A percentile compares a stretch with the other conserved stretches of the same genome.
Evolutionary conservation across 768 basidiomycete species (phyloP).

Genomic region (Tricholoma saponaceum): DNA sequence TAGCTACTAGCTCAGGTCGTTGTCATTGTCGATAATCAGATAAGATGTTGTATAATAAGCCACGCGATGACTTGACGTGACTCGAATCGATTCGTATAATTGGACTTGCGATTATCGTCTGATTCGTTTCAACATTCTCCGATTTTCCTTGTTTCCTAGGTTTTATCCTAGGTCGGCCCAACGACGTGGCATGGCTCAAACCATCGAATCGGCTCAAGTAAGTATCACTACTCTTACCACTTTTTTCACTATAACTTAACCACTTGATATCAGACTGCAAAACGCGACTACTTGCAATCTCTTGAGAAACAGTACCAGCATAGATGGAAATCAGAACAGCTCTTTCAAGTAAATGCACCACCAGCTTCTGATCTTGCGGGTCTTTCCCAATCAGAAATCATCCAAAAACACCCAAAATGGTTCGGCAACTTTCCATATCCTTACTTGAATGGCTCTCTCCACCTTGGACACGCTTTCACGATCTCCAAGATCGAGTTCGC

Average conservation of each 20-base stretch:
- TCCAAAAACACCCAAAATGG: conserved; percentile 88
- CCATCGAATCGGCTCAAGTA: conserved; percentile 64
- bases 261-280: conserved; percentile 71
- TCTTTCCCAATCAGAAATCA: conserved; percentile 61
- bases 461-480: conserved; percentile 96
- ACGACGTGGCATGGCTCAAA: conserved; percentile 46
- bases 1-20: no score
- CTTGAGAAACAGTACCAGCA: conserved; percentile 85
- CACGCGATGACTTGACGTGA: no score
- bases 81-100: no score
- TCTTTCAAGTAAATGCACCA: conserved; percentile 88
- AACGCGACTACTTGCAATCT: conserved; percentile 81
- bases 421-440: conserved; percentile 95
- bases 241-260: not conserved
- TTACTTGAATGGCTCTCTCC: conserved; percentile 98
- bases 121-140: not conserved
- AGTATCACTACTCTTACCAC: not conserved
- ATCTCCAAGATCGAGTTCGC: conserved; percentile 98
- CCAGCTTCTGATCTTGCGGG: conserved; percentile 58
- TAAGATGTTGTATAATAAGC: no score
- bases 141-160: not conserved
- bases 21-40: no score
- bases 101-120: no score
- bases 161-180: not conserved
- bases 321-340: conserved; percentile 68